Percentiles rank a stretch among this genome's conserved stretches.
Conservation (phyloP, 108 stramenopile genomes). For the Mediolabrus comicus region DNA sequence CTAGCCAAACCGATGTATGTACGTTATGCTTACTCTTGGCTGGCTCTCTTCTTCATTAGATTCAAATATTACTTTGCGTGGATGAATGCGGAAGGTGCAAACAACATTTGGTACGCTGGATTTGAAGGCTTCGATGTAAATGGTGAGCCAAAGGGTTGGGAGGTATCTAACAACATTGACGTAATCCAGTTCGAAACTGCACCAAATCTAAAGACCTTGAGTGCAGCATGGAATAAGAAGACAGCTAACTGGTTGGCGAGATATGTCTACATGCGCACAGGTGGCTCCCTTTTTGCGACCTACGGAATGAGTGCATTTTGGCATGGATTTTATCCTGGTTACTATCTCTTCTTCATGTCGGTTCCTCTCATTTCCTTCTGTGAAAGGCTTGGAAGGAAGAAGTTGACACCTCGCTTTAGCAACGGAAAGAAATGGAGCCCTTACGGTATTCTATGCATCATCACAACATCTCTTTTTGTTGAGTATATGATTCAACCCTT, state of each 20-base stretch:
- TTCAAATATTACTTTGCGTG: conserved; percentile 98
- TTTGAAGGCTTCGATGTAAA: conserved; percentile 89
- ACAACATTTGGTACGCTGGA: conserved; percentile 91
- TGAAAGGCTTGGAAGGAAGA: conserved; percentile 87
- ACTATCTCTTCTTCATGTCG: conserved; percentile 94
- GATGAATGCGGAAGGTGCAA: conserved; percentile 92
- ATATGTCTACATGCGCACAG: conserved; percentile 95
- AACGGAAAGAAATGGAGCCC: conserved; percentile 63
- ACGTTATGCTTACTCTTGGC: conserved; percentile 75
- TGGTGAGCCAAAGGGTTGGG: conserved; percentile 89
- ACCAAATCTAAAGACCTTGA: conserved; percentile 75
- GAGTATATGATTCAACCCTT: conserved; percentile 86
- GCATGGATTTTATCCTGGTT: conserved; percentile 98
- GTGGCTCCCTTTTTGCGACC: conserved; percentile 76
- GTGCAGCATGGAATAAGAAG: conserved; percentile 95
- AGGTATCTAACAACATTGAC: conserved; percentile 88
- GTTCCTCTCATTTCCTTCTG: conserved; percentile 79
- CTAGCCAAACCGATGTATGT: conserved; percentile 60
- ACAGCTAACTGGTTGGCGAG: conserved; percentile 91
- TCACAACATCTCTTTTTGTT: conserved; percentile 66
- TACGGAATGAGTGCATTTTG: conserved; percentile 93
- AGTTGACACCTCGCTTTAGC: conserved; percentile 80
- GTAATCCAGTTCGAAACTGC: conserved; percentile 92
- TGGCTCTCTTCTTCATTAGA: conserved; percentile 83
- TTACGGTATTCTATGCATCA: conserved; percentile 68